phyloP scores from a whole-genome alignment of 2,329 filamentous ascomycete species.

The Aschersonia sp. region DNA sequence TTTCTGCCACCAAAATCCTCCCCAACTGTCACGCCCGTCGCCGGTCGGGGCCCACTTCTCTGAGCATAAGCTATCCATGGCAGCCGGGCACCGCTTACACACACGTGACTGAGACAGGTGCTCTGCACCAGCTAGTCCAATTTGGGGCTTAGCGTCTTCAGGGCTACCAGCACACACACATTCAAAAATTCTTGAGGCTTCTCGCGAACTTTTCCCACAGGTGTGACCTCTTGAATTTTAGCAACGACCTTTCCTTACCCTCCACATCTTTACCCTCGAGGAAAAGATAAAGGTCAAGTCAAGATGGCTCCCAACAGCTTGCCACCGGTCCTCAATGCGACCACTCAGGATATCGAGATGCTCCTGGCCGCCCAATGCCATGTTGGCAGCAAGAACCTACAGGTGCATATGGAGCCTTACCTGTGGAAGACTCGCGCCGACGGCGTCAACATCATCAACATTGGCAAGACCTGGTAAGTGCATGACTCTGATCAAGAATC shows the following conservation, averaged over 20 bases:
- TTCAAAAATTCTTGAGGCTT: constrained; percentile 18
- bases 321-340: constrained; percentile 91
- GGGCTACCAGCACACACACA: constrained; percentile 25
- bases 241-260: constrained; percentile 13
- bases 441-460: constrained; percentile 97
- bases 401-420: constrained; percentile 99
- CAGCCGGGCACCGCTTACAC: too few relatives aligned
- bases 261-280: constrained; percentile 15
- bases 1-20: not conserved
- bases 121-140: constrained; percentile 8
- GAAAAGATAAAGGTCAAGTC: constrained; percentile 27
- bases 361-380: constrained; percentile 94
- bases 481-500: not conserved
- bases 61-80: too few relatives aligned
- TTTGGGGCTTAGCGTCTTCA: constrained; percentile 13
- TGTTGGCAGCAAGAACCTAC: constrained; percentile 97
- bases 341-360: constrained; percentile 98
- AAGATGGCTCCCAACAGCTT: constrained; percentile 94
- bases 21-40: too few relatives aligned
- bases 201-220: constrained; percentile 27
- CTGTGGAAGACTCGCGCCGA: constrained; percentile 99
- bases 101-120: too few relatives aligned
- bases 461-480: constrained; percentile 97
- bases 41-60: too few relatives aligned
- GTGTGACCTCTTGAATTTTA: not conserved